Evolutionary conservation across 768 basidiomycete species (phyloP), one percentile per base, ranked within the genome.

Genomic region (Mycena floridula): DNA sequence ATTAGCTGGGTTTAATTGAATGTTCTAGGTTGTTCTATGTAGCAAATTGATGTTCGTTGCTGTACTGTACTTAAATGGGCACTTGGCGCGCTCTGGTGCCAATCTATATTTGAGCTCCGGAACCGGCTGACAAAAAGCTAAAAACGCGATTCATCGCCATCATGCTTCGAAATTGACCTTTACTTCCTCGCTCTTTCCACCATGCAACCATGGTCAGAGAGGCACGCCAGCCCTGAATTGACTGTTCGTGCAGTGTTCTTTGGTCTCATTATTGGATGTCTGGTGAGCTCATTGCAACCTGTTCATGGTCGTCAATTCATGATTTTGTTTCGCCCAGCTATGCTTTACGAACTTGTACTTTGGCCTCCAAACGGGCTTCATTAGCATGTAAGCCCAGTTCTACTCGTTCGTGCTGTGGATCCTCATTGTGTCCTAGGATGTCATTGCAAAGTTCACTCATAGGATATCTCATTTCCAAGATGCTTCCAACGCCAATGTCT

Each of bases 391-490:
- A n/a, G n/a, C n/a, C n/a, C n/a, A n/a, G n/a, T n/a, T n/a, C n/a
- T n/a, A n/a, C n/a, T n/a, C n/a, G n/a, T n/a, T n/a, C n/a, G n/a
- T n/a, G n/a, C n/a, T n/a, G n/a, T n/a, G n/a, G n/a, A n/a, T n/a
- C n/a, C n/a, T n/a, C 32, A 15, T 42, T n/a, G 25, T 20, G 12
- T 23, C 21, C 37, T 50, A 90, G 89, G 90, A 95, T 94, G 92
- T 92, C 92, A 7, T 76, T 95, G 22, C 93, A 97, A 57, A 94
- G 92, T 0, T 89, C 94, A 9, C 73, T 98, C 26, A 84, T 98
- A 25, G 95, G 93, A 4, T 96, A 85, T 60, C 79, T 94, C 4
- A 58, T 95, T 39, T 92, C 92, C 45, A 73, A 80, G 43, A 66
- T 88, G 50, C 69, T 92, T 5, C 81, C 82, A 1, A 71, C 64